Base-by-base conservation (phyloP, 495 filamentous ascomycete species). In the Neurospora sublineolata region DNA sequence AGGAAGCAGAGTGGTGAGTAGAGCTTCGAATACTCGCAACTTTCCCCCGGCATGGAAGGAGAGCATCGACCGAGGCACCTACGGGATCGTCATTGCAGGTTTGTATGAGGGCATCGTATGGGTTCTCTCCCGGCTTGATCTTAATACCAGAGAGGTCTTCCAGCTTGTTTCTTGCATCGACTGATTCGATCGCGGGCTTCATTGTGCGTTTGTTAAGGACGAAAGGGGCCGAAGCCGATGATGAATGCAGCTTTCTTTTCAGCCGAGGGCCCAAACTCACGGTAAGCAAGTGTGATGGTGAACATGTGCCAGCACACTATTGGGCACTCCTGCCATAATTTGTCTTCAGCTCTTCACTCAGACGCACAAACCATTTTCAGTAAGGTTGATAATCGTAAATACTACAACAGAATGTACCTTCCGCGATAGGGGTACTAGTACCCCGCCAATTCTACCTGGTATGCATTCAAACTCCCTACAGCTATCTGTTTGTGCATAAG, bases 21-120 rank as follows among this genome's bases (percentile, higher is more conserved):
- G 52, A 27, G 12, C 12, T 64, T 33, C 27, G 30, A 58, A 30
- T 12, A 33, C 27, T 33, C 27, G 12, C 52, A 64, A 64, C 12
- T 64, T 58, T 52, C 10, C 11, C 11, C 46, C 23, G 18, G n/a
- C 20, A 42, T 70, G 37, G 27, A 60, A 68, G n/a, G 58, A 20
- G 11, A 68, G 42, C 70, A 72, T 37, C 52, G 23, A 80, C 30
- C 52, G 27, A 18, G 52, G 27, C 27, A 64, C 83, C 78, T 83
- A 92, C 91, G 74, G 88, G 82, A 72, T 88, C 79, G 70, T 89
- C 81, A 20, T 87, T 74, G 75, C 86, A 90, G 12, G 84, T 83
- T 37, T 86, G 77, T 70, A 97, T 89, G 42, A 97, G 80, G 14
- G 89, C 86, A 76, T 94, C 85, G 77, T 94, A 97, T 1, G 92